Evolutionary conservation across 2,329 filamentous ascomycete species (phyloP), one percentile per base, ranked within the genome.

Genomic region (Diplodia scrobiculata): DNA sequence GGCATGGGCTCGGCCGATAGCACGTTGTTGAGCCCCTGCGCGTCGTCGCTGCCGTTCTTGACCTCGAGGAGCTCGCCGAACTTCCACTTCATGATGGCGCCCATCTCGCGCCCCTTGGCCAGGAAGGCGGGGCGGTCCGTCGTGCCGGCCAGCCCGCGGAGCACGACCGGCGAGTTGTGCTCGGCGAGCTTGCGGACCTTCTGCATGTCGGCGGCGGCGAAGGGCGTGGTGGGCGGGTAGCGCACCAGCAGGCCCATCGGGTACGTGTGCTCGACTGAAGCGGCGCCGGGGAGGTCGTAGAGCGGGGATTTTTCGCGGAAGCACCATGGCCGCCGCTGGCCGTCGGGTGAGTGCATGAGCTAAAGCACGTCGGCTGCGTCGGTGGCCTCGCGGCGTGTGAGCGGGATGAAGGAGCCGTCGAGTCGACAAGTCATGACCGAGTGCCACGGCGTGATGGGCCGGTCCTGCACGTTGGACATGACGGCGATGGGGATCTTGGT

Each of bases 11-110:
- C 71, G 27, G 69, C 78, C 0, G 82, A 84, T 1, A 84, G 76
- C 2, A 86, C 82, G 48, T 85, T 85, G 68, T 85, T 86, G 21
- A 81, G 73, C 0, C 80, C 78, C 11, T 77, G 73, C 0, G 79
- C 77, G 5, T 82, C 76, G 1, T 73, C 79, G 66, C 83, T 84
- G 11, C 83, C 83, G 64, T 88, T 84, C 69, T 87, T 86, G 0
- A 87, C 85, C 65, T 86, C 84, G 2, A 86, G 85, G 17, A 88
- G 77, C 71, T 87, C 84, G 0, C 83, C 84, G 63, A 85, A 85
- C 66, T 81, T 84, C 84, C 83, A 86, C 0, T 81, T 79, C 7
- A 80, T 70, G 0, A 83, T 80, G 1, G 73, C 75, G 29, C 84
- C 84, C 4, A 86, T 77, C 10, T 83, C 79, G 6, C 78, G 68